Evolutionary conservation across 345 rosid genomes (phyloP), one percentile per base, ranked within the genome.

Genomic region (Murraya koenigii): DNA sequence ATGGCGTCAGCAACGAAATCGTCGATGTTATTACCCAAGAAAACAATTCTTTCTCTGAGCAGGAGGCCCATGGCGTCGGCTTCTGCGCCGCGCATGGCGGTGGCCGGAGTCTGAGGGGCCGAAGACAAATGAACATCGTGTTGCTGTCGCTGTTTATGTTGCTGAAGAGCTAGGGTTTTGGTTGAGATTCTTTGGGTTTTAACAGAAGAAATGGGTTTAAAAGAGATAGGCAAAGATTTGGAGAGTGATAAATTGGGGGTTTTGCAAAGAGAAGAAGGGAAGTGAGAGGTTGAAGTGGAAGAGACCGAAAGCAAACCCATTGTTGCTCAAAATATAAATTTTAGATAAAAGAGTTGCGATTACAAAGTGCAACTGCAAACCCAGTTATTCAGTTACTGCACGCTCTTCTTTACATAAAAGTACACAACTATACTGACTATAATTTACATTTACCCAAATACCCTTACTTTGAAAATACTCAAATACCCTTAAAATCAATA

Each of bases 1-100:
- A 89, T 89, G 26, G 97, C 93, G 74, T 95, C 99, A 8, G 99
- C 99, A 0, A 92, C 89, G 76, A 90, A 89, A 79, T 95, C 99
- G 69, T 95, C 96, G 68, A 93, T 93, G 62, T 72, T 32, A 69
- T 86, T 91, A 3, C 96, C 98, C 62, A 95, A 82, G 80, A 93
- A 95, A 56, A 95, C 91, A 39, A 93, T 93, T 75, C 99, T 89
- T 77, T 95, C 99, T 78, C 61, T 87, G 3, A 95, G 93, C 74
- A 95, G 85, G 56, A 93, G 92, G 14, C 96, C 97, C 99, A 92
- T 89, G 79, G 91, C 91, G 79, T 95, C 98, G 6, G 89, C 72
- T 75, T 90, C 98, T 1, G 92, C 98, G 47, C 92, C 97, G 17
- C 89, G 88, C 83, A 83, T 87, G 77, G 97, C 89, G 75, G 93